Evolutionary conservation across 306 rosid species (phyloP).

Genomic region (Quercus robur): DNA sequence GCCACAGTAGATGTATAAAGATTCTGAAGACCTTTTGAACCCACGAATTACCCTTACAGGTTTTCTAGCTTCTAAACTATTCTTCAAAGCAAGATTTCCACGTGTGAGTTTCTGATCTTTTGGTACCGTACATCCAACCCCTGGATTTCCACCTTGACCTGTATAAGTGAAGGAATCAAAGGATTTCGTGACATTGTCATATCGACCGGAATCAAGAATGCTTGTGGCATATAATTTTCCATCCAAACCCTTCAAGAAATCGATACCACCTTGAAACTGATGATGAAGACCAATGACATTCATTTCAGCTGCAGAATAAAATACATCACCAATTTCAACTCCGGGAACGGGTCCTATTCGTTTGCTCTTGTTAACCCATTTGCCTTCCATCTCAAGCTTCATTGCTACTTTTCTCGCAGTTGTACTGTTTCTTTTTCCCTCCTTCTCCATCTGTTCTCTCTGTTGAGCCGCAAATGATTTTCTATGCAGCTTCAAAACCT

Average conservation of each 20-base stretch:
- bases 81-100: conserved; percentile 49
- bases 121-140: not conserved
- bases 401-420: not conserved
- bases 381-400: not conserved
- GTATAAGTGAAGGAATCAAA: conserved; percentile 19
- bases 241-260: conserved; percentile 19
- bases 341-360: conserved; percentile 30
- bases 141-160: conserved; percentile 46
- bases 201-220: conserved; percentile 29
- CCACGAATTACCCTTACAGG: conserved; percentile 40
- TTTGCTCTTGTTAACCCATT: conserved; percentile 16
- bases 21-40: not conserved
- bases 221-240: conserved; percentile 30
- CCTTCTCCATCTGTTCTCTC: not conserved
- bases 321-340: conserved; percentile 41
- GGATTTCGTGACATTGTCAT: conserved; percentile 14
- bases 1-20: conserved; percentile 28
- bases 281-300: conserved; percentile 42
- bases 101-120: conserved; percentile 29
- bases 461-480: not conserved
- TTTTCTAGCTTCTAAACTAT: conserved; percentile 22
- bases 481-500: conserved; percentile 16
- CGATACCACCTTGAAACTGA: conserved; percentile 27
- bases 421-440: not conserved
- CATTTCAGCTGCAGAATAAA: conserved; percentile 30